A percentile compares a stretch with the other conserved stretches of the same genome.
Evolutionary conservation across 768 basidiomycete species (phyloP).

Genomic region (Pleurotus tuber-regium): DNA sequence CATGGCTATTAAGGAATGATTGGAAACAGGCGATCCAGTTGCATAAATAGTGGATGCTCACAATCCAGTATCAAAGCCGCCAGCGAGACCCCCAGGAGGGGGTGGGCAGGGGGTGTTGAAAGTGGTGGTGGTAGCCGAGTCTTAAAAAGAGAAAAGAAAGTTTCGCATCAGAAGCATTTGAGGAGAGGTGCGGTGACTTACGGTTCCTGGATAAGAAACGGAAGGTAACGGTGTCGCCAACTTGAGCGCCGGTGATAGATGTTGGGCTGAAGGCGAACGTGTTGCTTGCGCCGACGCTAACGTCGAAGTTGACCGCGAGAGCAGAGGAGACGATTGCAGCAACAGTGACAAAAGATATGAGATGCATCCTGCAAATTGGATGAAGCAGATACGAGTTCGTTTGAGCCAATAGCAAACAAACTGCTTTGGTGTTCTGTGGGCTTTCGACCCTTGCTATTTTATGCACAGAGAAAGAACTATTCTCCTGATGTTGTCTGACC

Average conservation of each 20-base stretch:
- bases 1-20: no score
- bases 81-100: not conserved
- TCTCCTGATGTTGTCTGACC: not conserved
- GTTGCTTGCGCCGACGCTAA: not conserved
- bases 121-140: not conserved
- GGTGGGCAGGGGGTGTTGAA: slow-evolving; percentile 1
- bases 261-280: slow-evolving; percentile 1
- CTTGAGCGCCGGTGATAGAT: not conserved
- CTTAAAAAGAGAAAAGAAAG: no score
- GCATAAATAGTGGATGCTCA: no score
- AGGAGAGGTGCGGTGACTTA: no score
- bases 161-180: no score
- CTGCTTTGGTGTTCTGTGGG: not conserved
- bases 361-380: not conserved
- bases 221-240: slow-evolving; percentile 1
- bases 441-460: not conserved
- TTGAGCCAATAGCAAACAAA: not conserved
- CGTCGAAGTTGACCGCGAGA: not conserved
- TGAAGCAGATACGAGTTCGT: not conserved
- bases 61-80: not conserved
- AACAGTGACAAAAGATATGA: not conserved
- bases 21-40: no score
- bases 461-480: not conserved
- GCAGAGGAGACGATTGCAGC: not conserved
- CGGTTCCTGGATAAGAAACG: not conserved